Percentiles rank a stretch among this genome's conserved stretches.
These are phyloP conservation scores for Ustilago sp. DNA, from an alignment of 1,284 basidiomycete genomes.

Conservation along the genomic window DNA sequence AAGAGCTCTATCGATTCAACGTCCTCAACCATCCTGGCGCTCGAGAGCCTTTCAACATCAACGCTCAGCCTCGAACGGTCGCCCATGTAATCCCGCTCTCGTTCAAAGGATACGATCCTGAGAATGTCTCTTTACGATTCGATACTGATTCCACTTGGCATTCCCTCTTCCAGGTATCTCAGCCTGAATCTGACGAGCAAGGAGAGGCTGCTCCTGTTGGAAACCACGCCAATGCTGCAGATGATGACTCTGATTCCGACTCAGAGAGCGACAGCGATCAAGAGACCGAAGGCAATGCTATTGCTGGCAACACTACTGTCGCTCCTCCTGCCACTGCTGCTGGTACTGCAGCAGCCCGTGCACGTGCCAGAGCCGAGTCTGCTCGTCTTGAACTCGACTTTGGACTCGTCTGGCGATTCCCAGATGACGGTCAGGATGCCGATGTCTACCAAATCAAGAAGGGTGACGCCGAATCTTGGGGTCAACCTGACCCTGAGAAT, in stretches of 20 bases:
- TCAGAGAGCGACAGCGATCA: slow-evolving; percentile 21
- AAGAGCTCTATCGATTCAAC: slow-evolving; percentile 41
- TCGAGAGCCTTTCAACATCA: slow-evolving; percentile 43
- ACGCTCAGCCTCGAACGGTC: slow-evolving; percentile 37
- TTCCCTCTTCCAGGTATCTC: slow-evolving; percentile 54
- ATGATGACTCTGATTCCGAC: slow-evolving; percentile 16
- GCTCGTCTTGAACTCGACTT: slow-evolving; percentile 60
- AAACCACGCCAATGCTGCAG: slow-evolving; percentile 9
- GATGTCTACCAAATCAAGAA: slow-evolving; percentile 48
- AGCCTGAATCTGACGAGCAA: slow-evolving; percentile 30
- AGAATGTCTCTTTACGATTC: slow-evolving; percentile 53
- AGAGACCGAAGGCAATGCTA: slow-evolving; percentile 7
- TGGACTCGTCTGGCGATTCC: slow-evolving; percentile 61
- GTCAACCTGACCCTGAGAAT: slow-evolving; percentile 59
- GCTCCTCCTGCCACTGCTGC: slow-evolving; percentile 4
- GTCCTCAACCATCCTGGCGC: slow-evolving; percentile 47
- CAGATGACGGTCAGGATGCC: slow-evolving; percentile 59
- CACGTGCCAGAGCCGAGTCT: slow-evolving; percentile 41
- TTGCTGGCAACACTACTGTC: background rate
- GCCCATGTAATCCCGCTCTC: slow-evolving; percentile 58
- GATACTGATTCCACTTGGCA: slow-evolving; percentile 59
- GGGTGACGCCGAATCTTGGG: slow-evolving; percentile 51
- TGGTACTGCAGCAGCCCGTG: slow-evolving; percentile 30
- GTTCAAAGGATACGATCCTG: slow-evolving; percentile 51
- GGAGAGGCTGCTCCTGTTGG: slow-evolving; percentile 8